These are phyloP conservation scores for Eucalyptus microcorys DNA, from an alignment of 345 rosid species.

Conservation along the genomic window DNA sequence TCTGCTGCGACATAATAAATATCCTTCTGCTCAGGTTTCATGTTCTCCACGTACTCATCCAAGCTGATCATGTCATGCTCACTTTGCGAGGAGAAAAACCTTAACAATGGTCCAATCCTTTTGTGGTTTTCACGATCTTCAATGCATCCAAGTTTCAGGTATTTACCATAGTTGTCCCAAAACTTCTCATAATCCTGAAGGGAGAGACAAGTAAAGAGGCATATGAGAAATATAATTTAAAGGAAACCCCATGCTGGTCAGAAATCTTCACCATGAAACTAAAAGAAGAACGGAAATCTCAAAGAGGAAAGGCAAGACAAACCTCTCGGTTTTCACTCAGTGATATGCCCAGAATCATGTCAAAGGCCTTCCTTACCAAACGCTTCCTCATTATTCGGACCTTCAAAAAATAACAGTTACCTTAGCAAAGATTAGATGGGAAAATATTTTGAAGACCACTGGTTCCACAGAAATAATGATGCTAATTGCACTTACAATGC, in stretches of 20 bases:
- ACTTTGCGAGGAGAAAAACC: constrained; percentile 94
- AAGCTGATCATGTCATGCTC: constrained; percentile 88
- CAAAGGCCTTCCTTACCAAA: constrained; percentile 81
- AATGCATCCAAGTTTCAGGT: constrained; percentile 81
- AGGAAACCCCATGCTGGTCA: not conserved
- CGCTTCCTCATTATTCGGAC: constrained; percentile 95
- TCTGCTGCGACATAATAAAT: constrained; percentile 87
- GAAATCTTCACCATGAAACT: not conserved
- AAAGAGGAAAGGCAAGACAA: not conserved
- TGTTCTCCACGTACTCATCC: constrained; percentile 95
- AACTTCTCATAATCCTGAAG: constrained; percentile 88
- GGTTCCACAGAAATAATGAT: not conserved
- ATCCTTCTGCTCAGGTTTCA: constrained; percentile 95
- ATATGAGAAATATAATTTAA: not conserved
- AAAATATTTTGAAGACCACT: not conserved
- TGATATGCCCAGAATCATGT: constrained; percentile 93
- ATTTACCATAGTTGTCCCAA: constrained; percentile 92
- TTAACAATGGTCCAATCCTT: constrained; percentile 88
- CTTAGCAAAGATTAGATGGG: not conserved
- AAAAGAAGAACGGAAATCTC: not conserved
- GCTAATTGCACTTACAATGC: constrained; percentile 42
- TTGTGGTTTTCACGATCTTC: constrained; percentile 98
- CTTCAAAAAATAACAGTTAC: constrained; percentile 21
- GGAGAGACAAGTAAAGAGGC: not conserved
- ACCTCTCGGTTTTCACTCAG: constrained; percentile 84